Evolutionary conservation across 495 filamentous ascomycete species (phyloP).

Genomic region (Talaromyces trachyspermus): DNA sequence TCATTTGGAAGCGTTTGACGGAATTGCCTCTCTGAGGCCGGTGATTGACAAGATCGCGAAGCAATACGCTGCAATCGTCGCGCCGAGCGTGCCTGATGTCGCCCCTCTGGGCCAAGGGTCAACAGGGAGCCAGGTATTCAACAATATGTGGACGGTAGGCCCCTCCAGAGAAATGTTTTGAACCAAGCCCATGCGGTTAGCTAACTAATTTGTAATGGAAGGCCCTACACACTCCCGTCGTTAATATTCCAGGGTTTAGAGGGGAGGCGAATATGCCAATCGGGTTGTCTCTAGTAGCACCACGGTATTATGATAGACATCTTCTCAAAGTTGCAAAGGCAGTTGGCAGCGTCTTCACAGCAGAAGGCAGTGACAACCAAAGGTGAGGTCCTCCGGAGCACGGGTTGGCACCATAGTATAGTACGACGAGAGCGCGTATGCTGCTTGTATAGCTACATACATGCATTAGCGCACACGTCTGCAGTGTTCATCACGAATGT

Average conservation of each 20-base stretch:
- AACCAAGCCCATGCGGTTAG: no score
- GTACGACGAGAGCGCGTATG: no score
- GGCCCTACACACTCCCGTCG: neutral
- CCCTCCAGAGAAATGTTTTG: neutral
- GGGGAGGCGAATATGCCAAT: constrained; percentile 66
- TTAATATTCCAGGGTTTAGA: constrained; percentile 22
- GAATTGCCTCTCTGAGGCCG: neutral
- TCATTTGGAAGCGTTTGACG: neutral
- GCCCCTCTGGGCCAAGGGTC: neutral
- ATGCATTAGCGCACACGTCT: no score
- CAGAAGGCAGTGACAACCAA: no score
- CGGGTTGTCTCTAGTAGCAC: constrained; percentile 58
- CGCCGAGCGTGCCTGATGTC: constrained; percentile 3
- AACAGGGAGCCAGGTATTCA: neutral
- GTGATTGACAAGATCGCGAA: neutral
- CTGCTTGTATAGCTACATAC: no score
- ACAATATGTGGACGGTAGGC: neutral
- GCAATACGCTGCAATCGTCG: neutral
- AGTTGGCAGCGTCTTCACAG: constrained; percentile 38
- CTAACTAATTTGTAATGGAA: neutral
- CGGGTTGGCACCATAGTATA: no score
- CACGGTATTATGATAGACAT: constrained; percentile 17
- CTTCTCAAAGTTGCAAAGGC: constrained; percentile 48
- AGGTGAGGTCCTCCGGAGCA: no score
- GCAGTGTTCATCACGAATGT: no score